Evolutionary conservation across 129 eudicot genomes (phyloP).

Genomic region (Lonicera japonica): DNA sequence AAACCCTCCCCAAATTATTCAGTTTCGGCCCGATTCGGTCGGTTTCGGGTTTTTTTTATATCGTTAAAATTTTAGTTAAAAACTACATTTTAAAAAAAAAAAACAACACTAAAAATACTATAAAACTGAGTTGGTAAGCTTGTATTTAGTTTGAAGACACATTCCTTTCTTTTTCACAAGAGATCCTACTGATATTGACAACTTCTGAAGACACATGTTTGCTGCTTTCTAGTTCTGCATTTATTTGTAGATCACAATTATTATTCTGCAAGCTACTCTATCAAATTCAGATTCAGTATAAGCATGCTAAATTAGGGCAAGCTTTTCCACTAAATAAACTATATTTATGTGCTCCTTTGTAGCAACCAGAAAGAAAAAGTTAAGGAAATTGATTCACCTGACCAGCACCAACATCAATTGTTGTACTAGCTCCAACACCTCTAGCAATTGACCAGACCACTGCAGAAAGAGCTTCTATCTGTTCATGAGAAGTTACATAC

Average conservation of each 20-base stretch:
- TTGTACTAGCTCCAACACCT: constrained; percentile 46
- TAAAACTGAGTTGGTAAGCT: background rate
- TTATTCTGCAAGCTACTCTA: background rate
- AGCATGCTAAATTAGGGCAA: background rate
- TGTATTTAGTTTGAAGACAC: background rate
- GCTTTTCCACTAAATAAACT: background rate
- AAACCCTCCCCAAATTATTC: too few species aligned
- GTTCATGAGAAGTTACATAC: constrained; percentile 12
- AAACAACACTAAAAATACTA: too few species aligned
- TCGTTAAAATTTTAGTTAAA: too few species aligned
- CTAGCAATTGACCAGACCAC: constrained; percentile 55
- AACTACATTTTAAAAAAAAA: too few species aligned
- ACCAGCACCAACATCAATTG: constrained; percentile 91
- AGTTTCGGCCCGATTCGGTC: too few species aligned
- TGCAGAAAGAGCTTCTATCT: constrained; percentile 79
- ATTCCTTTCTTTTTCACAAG: background rate
- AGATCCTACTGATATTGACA: background rate
- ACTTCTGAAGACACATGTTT: background rate
- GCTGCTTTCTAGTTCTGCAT: background rate
- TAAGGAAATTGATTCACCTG: constrained; percentile 49
- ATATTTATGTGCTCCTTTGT: background rate
- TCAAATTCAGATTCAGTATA: background rate
- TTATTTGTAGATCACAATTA: too few species aligned
- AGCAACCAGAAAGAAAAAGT: constrained; percentile 1
- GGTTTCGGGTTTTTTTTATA: too few species aligned